Base-by-base conservation (phyloP, 495 filamentous ascomycete genomes). In the Pseudevernia furfuracea region DNA sequence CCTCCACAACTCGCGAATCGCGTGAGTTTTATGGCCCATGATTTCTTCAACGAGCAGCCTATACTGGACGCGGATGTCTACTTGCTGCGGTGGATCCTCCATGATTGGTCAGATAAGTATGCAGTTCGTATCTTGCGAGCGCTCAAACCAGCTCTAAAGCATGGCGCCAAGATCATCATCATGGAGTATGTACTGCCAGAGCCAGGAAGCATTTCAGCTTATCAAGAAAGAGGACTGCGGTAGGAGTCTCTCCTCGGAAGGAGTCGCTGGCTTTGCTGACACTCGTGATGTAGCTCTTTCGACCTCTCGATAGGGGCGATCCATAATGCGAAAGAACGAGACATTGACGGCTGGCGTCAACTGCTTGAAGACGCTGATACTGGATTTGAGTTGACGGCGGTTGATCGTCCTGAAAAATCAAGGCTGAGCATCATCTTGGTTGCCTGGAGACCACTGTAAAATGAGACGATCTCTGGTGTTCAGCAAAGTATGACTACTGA, bases 251-350 rank as follows among this genome's bases (percentile, higher is more conserved):
- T 21, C 48, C n/a, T 46, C 36, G 36, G 34, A 37, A 58, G 15
- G 19, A 10, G 17, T 43, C 15, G 15, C 14, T 48, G 4, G 4
- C 57, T 41, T 19, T 57, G 38, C 4, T 52, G 1, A 4, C n/a
- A 21, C 39, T 19, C 21, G 11, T 46, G 23, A 52, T 25, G 17
- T 30, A 74, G 83, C 30, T 76, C 80, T 19, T 44, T 84, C 79
- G 83, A 85, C 67, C 68, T 84, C 25, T 76, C 81, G 34, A 84
- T 85, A 81, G 68, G 80, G 58, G 73, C 76, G 5, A 66, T 84
- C 41, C 72, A 82, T 36, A 84, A 85, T 64, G 76, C 81, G 11
- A 78, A 79, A 72, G 82, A 85, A 78, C 74, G 82, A 6, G 75
- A 72, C 9, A 78, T 78, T 64, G 67, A 58, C 5, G 82, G 81